phyloP scores from a whole-genome alignment of 2,329 filamentous ascomycete genomes.

The Ustulina deusta region DNA sequence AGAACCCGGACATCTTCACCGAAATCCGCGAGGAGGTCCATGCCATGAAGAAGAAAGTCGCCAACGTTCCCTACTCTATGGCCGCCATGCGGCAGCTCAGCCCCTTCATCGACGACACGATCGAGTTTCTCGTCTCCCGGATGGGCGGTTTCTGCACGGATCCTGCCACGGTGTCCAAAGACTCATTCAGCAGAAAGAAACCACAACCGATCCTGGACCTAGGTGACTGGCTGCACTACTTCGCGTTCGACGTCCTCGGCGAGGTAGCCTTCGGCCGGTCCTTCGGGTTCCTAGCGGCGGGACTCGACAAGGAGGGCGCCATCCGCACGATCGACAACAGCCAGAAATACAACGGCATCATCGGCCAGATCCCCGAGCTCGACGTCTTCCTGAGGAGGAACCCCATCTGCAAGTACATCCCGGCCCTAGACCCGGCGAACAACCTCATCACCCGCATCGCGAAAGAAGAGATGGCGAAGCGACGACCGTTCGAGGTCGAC shows the following conservation, averaged over 20 bases:
- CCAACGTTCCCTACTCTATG: constrained; percentile 65
- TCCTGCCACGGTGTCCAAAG: constrained; percentile 25
- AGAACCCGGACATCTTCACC: constrained; percentile 70
- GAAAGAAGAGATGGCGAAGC: constrained; percentile 60
- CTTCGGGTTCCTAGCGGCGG: constrained; percentile 65
- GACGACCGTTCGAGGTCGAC: constrained; percentile 61
- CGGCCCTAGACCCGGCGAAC: constrained; percentile 58
- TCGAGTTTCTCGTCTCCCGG: constrained; percentile 59
- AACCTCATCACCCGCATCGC: constrained; percentile 65
- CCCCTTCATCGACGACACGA: constrained; percentile 64
- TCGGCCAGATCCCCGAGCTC: constrained; percentile 64
- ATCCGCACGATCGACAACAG: constrained; percentile 66
- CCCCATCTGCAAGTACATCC: constrained; percentile 58
- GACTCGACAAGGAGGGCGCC: constrained; percentile 62
- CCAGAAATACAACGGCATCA: constrained; percentile 65
- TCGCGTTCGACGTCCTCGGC: constrained; percentile 64
- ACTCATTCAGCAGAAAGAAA: neutral
- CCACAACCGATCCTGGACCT: constrained; percentile 56
- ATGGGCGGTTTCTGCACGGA: constrained; percentile 56
- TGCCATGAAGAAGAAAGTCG: constrained; percentile 66
- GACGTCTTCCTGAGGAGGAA: constrained; percentile 63
- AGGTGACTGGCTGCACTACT: constrained; percentile 59
- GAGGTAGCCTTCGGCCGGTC: constrained; percentile 64
- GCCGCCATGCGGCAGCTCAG: constrained; percentile 64
- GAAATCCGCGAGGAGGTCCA: constrained; percentile 67